Conservation (phyloP, 306 rosid genomes). For the peach (Prunus persica) region DNA sequence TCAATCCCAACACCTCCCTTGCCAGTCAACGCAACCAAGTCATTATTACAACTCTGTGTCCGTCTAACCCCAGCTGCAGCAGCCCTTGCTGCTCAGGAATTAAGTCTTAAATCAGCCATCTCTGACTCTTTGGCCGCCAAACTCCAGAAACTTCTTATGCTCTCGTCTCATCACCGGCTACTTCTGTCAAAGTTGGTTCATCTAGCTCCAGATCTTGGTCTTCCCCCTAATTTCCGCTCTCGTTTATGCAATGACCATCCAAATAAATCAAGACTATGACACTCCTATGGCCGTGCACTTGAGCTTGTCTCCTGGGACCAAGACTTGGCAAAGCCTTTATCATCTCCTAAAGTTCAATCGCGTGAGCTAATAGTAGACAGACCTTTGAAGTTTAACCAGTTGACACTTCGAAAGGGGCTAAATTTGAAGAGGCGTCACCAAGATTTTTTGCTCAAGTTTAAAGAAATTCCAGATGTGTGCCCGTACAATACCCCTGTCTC, state of each 20-base stretch:
- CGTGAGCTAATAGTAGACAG: slow-evolving; percentile 72
- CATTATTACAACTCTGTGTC: slow-evolving; percentile 70
- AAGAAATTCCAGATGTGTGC: slow-evolving; percentile 70
- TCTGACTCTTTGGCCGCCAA: slow-evolving; percentile 64
- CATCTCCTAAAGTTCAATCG: slow-evolving; percentile 35
- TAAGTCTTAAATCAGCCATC: slow-evolving; percentile 41
- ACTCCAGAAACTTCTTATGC: slow-evolving; percentile 89
- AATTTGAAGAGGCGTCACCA: slow-evolving; percentile 77
- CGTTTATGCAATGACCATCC: slow-evolving; percentile 81
- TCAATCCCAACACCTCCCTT: slow-evolving; percentile 60
- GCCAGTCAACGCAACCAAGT: slow-evolving; percentile 75
- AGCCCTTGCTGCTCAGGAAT: slow-evolving; percentile 68
- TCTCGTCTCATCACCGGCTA: slow-evolving; percentile 65
- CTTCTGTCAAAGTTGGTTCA: slow-evolving; percentile 82
- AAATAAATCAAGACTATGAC: slow-evolving; percentile 62
- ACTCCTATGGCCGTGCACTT: slow-evolving; percentile 92
- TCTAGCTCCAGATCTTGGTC: slow-evolving; percentile 87
- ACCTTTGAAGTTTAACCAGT: slow-evolving; percentile 83
- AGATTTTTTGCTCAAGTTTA: slow-evolving; percentile 66
- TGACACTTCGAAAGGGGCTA: slow-evolving; percentile 79
- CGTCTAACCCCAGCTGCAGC: slow-evolving; percentile 90
- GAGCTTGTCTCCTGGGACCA: slow-evolving; percentile 80
- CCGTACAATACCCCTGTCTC: slow-evolving; percentile 51
- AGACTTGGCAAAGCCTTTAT: slow-evolving; percentile 59
- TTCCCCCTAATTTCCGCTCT: slow-evolving; percentile 79